A percentile compares a stretch with the other conserved stretches of the same genome.
phyloP scores from a whole-genome alignment of 164 flowering plant genomes.

The Aristolochia fimbriata region DNA sequence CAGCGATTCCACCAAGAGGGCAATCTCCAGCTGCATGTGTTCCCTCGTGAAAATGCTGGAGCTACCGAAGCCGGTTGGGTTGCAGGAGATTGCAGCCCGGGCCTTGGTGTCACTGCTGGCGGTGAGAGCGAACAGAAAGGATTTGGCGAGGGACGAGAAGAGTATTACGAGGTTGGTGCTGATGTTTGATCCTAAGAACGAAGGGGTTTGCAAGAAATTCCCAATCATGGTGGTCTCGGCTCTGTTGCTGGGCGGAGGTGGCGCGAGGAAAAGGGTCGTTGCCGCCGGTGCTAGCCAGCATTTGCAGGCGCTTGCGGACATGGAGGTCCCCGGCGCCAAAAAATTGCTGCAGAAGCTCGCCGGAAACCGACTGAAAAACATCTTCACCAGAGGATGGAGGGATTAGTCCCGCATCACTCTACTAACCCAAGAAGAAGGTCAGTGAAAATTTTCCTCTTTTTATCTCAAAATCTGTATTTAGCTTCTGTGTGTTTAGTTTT shows the following conservation, averaged over 20 bases:
- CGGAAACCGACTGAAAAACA: slow-evolving; percentile 52
- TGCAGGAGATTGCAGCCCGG: slow-evolving; percentile 43
- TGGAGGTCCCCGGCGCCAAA: slow-evolving; percentile 71
- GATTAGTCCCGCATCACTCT: slow-evolving; percentile 24
- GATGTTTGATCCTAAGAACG: slow-evolving; percentile 58
- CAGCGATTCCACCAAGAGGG: slow-evolving; percentile 45
- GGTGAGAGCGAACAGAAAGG: slow-evolving; percentile 53
- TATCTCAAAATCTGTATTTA: not conserved
- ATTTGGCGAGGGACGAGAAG: slow-evolving; percentile 65
- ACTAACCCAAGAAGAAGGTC: not conserved
- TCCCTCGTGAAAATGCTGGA: slow-evolving; percentile 64
- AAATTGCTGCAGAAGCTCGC: slow-evolving; percentile 55
- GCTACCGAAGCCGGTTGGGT: slow-evolving; percentile 47
- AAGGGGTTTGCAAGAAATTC: slow-evolving; percentile 35
- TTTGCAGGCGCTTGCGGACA: slow-evolving; percentile 49
- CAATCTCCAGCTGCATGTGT: slow-evolving; percentile 39
- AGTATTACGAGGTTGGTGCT: slow-evolving; percentile 46
- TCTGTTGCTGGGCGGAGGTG: slow-evolving; percentile 36
- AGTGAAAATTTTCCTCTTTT: not conserved
- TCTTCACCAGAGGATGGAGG: slow-evolving; percentile 57
- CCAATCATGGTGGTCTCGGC: slow-evolving; percentile 49
- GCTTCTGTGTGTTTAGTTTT: not conserved
- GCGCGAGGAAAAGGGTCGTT: slow-evolving; percentile 48
- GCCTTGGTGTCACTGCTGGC: slow-evolving; percentile 45
- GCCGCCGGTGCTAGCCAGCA: slow-evolving; percentile 49